These are phyloP conservation scores for Aphanocladium album DNA, from an alignment of 2,329 filamentous ascomycete species.

Conservation along the genomic window DNA sequence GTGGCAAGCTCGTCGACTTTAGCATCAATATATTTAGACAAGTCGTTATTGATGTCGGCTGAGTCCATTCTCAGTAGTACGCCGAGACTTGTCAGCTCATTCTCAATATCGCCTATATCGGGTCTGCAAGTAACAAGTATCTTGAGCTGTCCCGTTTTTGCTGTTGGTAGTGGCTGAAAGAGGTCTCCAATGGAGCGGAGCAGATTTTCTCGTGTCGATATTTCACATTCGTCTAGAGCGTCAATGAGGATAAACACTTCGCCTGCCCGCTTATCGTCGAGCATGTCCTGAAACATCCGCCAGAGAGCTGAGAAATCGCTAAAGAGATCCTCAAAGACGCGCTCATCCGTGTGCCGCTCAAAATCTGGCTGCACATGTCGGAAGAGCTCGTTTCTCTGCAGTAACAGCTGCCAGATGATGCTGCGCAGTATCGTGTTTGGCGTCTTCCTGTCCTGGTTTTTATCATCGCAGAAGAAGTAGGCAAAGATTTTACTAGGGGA, in stretches of 20 bases:
- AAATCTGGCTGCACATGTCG: constrained; percentile 1
- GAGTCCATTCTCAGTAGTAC: not conserved
- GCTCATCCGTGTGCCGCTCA: not conserved
- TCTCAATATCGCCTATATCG: constrained; percentile 9
- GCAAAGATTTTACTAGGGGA: not conserved
- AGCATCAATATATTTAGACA: constrained; percentile 9
- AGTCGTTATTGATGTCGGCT: constrained; percentile 8
- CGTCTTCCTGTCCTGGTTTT: constrained; percentile 5
- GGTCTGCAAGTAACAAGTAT: constrained; percentile 11
- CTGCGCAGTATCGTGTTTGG: constrained; percentile 13
- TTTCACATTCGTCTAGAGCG: constrained; percentile 14
- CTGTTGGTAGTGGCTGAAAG: not conserved
- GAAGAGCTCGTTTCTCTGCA: constrained; percentile 14
- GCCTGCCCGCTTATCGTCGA: constrained; percentile 4
- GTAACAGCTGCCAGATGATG: constrained; percentile 15
- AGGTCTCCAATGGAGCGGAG: not conserved
- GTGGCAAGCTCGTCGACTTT: not conserved
- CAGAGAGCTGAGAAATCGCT: constrained; percentile 10
- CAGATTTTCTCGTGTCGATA: not conserved
- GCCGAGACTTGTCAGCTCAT: not conserved
- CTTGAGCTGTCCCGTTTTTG: not conserved
- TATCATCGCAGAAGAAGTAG: constrained; percentile 15
- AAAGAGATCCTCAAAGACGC: not conserved
- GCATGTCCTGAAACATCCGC: constrained; percentile 12
- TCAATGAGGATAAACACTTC: constrained; percentile 14